Percentiles rank a stretch among this genome's conserved stretches.
phyloP scores from a whole-genome alignment of 108 stramenopile genomes.

The Aurantiochytrium sp. region DNA sequence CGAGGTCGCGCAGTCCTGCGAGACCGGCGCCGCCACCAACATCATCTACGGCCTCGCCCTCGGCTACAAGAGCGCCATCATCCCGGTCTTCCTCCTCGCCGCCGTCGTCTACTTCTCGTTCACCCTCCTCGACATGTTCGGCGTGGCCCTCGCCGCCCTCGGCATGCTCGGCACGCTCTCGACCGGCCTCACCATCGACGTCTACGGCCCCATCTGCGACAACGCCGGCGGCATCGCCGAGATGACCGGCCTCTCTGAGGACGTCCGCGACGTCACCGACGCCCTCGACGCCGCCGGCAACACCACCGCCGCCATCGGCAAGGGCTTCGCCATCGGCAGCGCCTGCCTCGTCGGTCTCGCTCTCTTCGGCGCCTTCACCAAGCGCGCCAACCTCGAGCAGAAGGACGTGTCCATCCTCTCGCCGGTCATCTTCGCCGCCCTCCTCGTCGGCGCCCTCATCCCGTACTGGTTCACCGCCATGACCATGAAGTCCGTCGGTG shows the following conservation, averaged over 20 bases:
- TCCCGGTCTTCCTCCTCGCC: slow-evolving; percentile 90
- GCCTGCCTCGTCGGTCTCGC: slow-evolving; percentile 94
- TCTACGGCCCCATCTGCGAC: slow-evolving; percentile 97
- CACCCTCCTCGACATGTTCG: slow-evolving; percentile 85
- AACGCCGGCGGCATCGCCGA: slow-evolving; percentile 99
- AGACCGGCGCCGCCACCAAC: slow-evolving; percentile 95
- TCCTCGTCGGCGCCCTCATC: slow-evolving; percentile 94
- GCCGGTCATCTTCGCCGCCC: slow-evolving; percentile 88
- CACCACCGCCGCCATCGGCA: slow-evolving; percentile 63
- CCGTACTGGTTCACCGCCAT: slow-evolving; percentile 96
- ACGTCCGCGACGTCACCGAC: slow-evolving; percentile 94
- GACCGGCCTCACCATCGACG: slow-evolving; percentile 95
- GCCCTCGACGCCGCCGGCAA: slow-evolving; percentile 79
- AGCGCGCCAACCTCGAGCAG: slow-evolving; percentile 75
- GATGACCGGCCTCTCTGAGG: slow-evolving; percentile 89
- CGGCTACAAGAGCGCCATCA: slow-evolving; percentile 94
- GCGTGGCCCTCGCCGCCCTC: slow-evolving; percentile 91
- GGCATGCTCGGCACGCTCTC: slow-evolving; percentile 97
- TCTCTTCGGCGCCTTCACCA: slow-evolving; percentile 92
- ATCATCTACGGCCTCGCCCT: slow-evolving; percentile 98
- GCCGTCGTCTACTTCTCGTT: slow-evolving; percentile 85
- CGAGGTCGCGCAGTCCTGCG: slow-evolving; percentile 85
- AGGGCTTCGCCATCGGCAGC: slow-evolving; percentile 98
- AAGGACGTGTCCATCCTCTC: slow-evolving; percentile 68
- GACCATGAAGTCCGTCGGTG: slow-evolving; percentile 97